A percentile compares a stretch with the other conserved stretches of the same genome.
These are phyloP conservation scores for Thermochaetoides dissita DNA, from an alignment of 2,329 filamentous ascomycete genomes.

Conservation along the genomic window DNA sequence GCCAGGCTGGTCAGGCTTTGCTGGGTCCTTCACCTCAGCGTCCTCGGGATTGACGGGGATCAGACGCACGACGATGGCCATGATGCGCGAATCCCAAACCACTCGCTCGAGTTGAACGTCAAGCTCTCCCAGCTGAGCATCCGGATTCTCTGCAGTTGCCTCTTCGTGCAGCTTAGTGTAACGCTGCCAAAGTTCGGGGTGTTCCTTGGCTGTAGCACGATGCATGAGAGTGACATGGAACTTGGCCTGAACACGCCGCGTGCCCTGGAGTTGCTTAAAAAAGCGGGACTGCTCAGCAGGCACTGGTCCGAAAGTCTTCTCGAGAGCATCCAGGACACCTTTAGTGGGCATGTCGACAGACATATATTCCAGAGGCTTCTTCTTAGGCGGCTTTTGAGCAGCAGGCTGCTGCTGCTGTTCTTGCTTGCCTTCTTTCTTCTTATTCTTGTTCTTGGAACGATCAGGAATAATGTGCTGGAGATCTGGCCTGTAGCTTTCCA, in stretches of 20 bases:
- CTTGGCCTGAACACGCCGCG: conserved; percentile 60
- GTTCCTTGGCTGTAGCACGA: conserved; percentile 44
- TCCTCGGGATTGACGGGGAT: conserved; percentile 26
- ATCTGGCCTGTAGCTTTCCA: conserved; percentile 64
- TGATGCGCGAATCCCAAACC: conserved; percentile 74
- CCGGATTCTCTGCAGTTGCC: conserved; percentile 23
- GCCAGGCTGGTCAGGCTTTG: not conserved
- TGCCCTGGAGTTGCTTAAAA: conserved; percentile 61
- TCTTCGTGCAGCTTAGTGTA: conserved; percentile 48
- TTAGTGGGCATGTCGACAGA: conserved; percentile 31
- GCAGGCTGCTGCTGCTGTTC: conserved; percentile 21
- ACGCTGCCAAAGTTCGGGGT: conserved; percentile 60
- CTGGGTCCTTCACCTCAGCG: conserved; percentile 5
- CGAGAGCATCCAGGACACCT: conserved; percentile 41
- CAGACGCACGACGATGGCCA: conserved; percentile 79
- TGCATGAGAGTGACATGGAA: conserved; percentile 96
- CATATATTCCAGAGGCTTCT: conserved; percentile 43
- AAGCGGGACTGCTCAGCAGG: conserved; percentile 44
- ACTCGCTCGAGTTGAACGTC: conserved; percentile 53
- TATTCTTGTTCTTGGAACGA: conserved; percentile 32
- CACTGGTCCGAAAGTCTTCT: conserved; percentile 50
- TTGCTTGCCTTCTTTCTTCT: conserved; percentile 23
- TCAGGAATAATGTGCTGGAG: conserved; percentile 62
- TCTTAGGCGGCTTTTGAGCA: conserved; percentile 24
- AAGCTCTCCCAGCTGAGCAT: conserved; percentile 47